phyloP scores from a whole-genome alignment of 768 basidiomycete genomes.

The Inosperma sp. region DNA sequence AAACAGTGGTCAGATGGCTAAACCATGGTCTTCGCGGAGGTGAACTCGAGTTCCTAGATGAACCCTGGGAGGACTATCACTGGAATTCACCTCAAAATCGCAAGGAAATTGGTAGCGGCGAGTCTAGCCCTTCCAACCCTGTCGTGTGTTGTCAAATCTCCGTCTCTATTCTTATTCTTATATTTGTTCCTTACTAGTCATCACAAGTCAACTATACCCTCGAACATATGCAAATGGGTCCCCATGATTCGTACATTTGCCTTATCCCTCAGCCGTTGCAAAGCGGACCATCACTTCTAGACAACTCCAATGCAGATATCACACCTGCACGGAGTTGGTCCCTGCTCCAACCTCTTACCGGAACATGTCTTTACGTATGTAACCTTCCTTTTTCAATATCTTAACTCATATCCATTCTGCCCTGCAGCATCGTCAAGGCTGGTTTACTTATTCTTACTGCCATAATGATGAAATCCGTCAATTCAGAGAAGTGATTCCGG shows the following conservation, averaged over 20 bases:
- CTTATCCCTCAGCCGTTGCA: conserved; percentile 65
- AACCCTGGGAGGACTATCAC: conserved; percentile 46
- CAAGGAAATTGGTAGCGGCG: conserved; percentile 60
- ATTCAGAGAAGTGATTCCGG: conserved; percentile 77
- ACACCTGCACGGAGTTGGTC: conserved; percentile 79
- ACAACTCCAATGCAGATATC: conserved; percentile 53
- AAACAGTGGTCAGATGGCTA: conserved; percentile 75
- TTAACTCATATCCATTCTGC: conserved; percentile 30
- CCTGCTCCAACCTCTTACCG: conserved; percentile 71
- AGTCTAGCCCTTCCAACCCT: conserved; percentile 32
- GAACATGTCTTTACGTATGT: conserved; percentile 82
- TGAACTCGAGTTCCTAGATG: conserved; percentile 70
- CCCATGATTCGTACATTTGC: conserved; percentile 68
- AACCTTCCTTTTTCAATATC: conserved; percentile 24
- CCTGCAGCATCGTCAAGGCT: conserved; percentile 73
- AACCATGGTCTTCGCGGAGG: conserved; percentile 68
- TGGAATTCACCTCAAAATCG: conserved; percentile 37
- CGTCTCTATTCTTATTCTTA: conserved; percentile 6
- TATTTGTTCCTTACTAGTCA: conserved; percentile 5
- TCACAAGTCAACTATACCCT: conserved; percentile 45
- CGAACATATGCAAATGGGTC: conserved; percentile 71
- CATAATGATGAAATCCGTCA: conserved; percentile 94
- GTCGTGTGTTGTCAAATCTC: conserved; percentile 29
- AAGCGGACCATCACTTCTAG: conserved; percentile 36
- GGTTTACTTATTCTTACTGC: conserved; percentile 98